These are phyloP conservation scores for Globisporangium solare DNA, from an alignment of 352 stramenopile genomes.

Conservation along the genomic window DNA sequence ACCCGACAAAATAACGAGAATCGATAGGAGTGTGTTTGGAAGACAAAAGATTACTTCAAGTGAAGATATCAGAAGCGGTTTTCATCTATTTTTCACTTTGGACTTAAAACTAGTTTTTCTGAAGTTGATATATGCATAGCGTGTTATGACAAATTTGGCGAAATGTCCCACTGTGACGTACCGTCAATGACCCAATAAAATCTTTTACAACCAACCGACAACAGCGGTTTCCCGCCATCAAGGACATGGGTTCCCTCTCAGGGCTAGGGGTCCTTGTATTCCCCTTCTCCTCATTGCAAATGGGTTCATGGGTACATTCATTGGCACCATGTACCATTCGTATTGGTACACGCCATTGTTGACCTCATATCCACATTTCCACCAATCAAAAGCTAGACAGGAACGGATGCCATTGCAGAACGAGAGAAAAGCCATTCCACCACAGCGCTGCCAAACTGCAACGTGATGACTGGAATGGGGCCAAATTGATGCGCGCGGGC, in stretches of 20 bases:
- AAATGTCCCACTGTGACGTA: not conserved
- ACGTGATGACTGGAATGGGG: not conserved
- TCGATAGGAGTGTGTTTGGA: no score
- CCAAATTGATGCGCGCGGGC: slow-evolving; percentile 3
- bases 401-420: slow-evolving; percentile 2
- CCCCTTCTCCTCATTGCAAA: slow-evolving; percentile 5
- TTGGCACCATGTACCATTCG: not conserved
- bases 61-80: no score
- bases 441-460: slow-evolving; percentile 8
- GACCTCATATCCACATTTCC: not conserved
- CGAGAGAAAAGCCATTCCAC: not conserved
- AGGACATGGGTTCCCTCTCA: no score
- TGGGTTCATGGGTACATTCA: slow-evolving; percentile 9
- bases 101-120: no score
- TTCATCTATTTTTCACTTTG: no score
- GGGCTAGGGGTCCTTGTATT: no score
- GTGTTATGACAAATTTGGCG: not conserved
- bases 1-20: no score
- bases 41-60: not conserved
- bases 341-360: not conserved
- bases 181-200: slow-evolving; percentile 4
- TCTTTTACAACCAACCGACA: slow-evolving; percentile 7
- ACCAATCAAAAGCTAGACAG: not conserved
- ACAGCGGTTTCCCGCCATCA: not conserved
- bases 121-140: no score